phyloP scores from a whole-genome alignment of 805 yeast species.

The Wickerhamomyces queroliae region DNA sequence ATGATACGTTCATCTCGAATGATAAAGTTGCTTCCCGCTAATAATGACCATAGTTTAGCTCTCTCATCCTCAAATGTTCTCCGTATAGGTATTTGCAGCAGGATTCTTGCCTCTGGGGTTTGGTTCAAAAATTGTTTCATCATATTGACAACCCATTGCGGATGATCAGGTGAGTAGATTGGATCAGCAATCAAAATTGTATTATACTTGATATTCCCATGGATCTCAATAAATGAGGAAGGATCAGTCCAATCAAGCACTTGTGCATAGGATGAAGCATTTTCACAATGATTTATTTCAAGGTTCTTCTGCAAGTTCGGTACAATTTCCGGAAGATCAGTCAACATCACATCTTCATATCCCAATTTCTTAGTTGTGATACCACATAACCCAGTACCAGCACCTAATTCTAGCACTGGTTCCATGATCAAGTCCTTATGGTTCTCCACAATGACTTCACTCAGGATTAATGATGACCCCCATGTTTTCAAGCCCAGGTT shows the following conservation, averaged over 20 bases:
- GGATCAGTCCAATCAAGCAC: slow-evolving; percentile 81
- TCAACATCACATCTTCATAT: slow-evolving; percentile 31
- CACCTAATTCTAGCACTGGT: slow-evolving; percentile 68
- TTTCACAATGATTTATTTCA: slow-evolving; percentile 41
- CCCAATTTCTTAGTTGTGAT: slow-evolving; percentile 59
- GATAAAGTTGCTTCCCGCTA: slow-evolving; percentile 29
- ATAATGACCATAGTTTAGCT: slow-evolving; percentile 47
- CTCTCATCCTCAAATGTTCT: slow-evolving; percentile 62
- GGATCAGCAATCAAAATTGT: slow-evolving; percentile 82
- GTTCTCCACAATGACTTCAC: slow-evolving; percentile 42
- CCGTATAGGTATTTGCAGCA: slow-evolving; percentile 76
- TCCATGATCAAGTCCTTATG: slow-evolving; percentile 18
- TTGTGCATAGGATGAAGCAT: too few species aligned
- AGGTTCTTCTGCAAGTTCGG: slow-evolving; percentile 61
- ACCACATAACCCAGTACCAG: slow-evolving; percentile 93
- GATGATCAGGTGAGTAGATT: slow-evolving; percentile 79
- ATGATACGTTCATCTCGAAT: slow-evolving; percentile 28
- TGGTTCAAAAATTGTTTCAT: slow-evolving; percentile 39
- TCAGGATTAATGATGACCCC: slow-evolving; percentile 82
- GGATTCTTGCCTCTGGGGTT: slow-evolving; percentile 35
- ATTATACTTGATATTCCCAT: slow-evolving; percentile 34
- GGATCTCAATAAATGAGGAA: slow-evolving; percentile 24
- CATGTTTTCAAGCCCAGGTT: slow-evolving; percentile 90
- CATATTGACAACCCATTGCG: slow-evolving; percentile 62
- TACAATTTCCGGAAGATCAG: slow-evolving; percentile 78